Evolutionary conservation across 1,284 basidiomycete species (phyloP).

Genomic region (Puccinia sorghi): DNA sequence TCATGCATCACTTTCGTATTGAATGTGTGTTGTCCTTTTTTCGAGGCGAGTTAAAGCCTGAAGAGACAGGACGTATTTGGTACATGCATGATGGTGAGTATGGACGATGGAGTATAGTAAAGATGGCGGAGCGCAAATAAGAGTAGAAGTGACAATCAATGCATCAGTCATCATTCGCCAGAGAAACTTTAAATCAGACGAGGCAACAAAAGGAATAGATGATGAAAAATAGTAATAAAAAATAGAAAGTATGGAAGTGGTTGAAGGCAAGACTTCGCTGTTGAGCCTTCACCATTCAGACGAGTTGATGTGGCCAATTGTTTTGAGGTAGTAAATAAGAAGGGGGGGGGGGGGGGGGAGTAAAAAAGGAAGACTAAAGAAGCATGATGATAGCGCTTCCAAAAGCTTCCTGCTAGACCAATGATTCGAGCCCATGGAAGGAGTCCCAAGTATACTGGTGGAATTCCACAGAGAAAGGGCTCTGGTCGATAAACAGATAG

Average conservation of each 20-base stretch:
- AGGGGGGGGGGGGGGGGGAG: background rate
- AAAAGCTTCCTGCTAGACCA: slow-evolving; percentile 23
- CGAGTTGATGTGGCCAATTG: too few relatives aligned
- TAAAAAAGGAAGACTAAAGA: slow-evolving; percentile 31
- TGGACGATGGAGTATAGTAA: background rate
- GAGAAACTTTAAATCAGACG: slow-evolving; percentile 23
- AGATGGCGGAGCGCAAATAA: slow-evolving; percentile 28
- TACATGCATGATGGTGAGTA: slow-evolving; percentile 26
- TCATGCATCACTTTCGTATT: slow-evolving; percentile 46
- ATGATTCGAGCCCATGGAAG: slow-evolving; percentile 29
- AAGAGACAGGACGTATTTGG: slow-evolving; percentile 32
- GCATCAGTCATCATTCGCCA: slow-evolving; percentile 34
- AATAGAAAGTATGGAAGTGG: background rate
- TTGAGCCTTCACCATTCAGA: background rate
- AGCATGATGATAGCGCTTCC: slow-evolving; percentile 33
- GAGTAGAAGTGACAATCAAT: slow-evolving; percentile 34
- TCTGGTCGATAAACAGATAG: slow-evolving; percentile 19
- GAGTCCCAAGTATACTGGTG: slow-evolving; percentile 4
- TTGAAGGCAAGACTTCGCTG: background rate
- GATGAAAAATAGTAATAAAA: slow-evolving; percentile 15
- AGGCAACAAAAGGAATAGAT: slow-evolving; percentile 10
- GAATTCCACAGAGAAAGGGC: background rate
- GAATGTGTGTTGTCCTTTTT: slow-evolving; percentile 30
- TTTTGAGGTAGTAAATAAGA: slow-evolving; percentile 2
- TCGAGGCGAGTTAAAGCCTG: slow-evolving; percentile 26